Conservation (phyloP, 768 basidiomycete genomes). For the Pleurotus citrinopileatus region DNA sequence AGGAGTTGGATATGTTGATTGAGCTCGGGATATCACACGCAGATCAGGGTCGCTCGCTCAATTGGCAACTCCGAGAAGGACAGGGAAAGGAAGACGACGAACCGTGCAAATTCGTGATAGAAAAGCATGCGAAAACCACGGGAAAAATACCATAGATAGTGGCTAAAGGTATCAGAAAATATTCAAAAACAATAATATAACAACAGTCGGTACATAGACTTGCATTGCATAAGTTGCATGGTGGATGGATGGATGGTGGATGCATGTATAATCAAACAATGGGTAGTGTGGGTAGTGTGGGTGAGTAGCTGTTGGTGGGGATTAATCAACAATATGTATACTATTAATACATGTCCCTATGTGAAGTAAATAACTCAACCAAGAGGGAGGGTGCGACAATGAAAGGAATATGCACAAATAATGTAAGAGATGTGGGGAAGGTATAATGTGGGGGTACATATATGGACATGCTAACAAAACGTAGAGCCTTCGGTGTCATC, state of each 20-base stretch:
- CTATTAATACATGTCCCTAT: conserved; percentile 10
- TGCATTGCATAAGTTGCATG: background rate
- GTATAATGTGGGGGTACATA: background rate
- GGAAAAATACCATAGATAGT: no score
- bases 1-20: no score
- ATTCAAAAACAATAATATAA: no score
- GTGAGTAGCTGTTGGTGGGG: background rate
- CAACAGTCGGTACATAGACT: no score
- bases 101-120: no score
- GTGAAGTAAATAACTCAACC: conserved; percentile 1
- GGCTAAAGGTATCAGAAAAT: no score
- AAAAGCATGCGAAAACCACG: no score
- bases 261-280: background rate
- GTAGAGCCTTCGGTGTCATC: conserved; percentile 14
- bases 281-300: background rate
- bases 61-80: no score
- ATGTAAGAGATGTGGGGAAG: background rate
- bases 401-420: conserved; percentile 4
- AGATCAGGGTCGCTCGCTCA: no score
- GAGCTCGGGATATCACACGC: no score
- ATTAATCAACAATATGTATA: conserved; percentile 1
- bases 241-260: background rate
- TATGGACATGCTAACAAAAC: background rate
- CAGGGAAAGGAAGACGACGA: no score
- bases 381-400: background rate